Base-by-base conservation (phyloP, 2,329 filamentous ascomycete species). In the Exutisphaerella laricina region DNA sequence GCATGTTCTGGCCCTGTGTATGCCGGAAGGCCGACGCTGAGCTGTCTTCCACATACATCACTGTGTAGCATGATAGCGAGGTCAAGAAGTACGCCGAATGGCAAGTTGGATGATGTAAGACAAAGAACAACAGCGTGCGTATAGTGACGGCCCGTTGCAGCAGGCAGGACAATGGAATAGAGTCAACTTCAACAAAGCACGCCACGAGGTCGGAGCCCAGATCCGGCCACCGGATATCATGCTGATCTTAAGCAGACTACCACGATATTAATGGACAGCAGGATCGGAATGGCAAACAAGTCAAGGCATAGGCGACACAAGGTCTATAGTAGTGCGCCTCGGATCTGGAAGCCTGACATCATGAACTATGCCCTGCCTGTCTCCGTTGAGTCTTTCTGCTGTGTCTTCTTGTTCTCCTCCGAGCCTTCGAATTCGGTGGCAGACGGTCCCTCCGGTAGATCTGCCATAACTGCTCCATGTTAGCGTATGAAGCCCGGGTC, bases 391-490 rank as follows among this genome's bases (percentile, higher is more conserved):
- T n/a, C 20, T 20, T 35, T 35, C 20, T n/a, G 9, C n/a, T 35
- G 33, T 3, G 9, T 17, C 14, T 40, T 28, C 16, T 43, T 30
- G n/a, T 20, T 38, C 10, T 44, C 47, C 9, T 37, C 50, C 14
- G 48, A 37, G 60, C 47, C 61, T 41, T 66, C 65, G 2, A 72
- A 62, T 48, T 71, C 69, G 33, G 70, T 68, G 0, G 70, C 65
- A 1, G 62, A 66, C 18, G 70, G 69, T 9, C 62, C 64, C 28
- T 61, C 51, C 1, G 70, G 69, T 9, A 72, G 56, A 53, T 72
- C 66, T 4, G 70, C 67, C 31, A 73, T 58, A 1, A 73, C 69
- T 16, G 68, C 64, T 0, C n/a, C n/a, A n/a, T n/a, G n/a, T n/a
- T n/a, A n/a, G n/a, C n/a, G n/a, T n/a, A n/a, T n/a, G n/a, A n/a